Conservation (phyloP, 148 eudicot species). For the Salicornia ramosissima region DNA sequence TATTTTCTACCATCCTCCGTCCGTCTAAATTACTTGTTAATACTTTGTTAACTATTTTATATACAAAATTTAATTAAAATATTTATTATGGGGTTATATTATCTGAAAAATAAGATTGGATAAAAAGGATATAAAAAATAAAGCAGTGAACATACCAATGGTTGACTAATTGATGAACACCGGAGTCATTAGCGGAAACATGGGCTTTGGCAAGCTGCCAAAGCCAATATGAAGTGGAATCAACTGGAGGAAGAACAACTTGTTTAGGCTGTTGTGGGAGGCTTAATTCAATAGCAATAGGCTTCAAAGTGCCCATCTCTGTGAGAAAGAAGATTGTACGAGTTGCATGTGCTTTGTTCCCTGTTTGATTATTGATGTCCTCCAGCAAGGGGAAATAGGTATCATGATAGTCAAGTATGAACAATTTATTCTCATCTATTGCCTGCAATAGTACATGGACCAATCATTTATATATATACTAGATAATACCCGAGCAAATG, state of each 20-base stretch:
- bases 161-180: constrained; percentile 57
- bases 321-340: constrained; percentile 33
- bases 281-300: constrained; percentile 34
- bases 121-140: too few relatives aligned
- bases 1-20: too few relatives aligned
- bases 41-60: too few relatives aligned
- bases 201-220: constrained; percentile 78
- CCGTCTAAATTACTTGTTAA: too few relatives aligned
- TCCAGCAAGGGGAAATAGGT: constrained; percentile 18
- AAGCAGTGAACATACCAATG: constrained; percentile 59
- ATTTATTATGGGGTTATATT: too few relatives aligned
- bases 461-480: background rate
- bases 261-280: constrained; percentile 44
- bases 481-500: too few relatives aligned
- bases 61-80: too few relatives aligned
- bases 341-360: constrained; percentile 27
- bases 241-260: constrained; percentile 37
- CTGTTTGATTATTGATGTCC: constrained; percentile 17
- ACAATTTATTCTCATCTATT: constrained; percentile 25
- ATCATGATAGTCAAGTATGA: constrained; percentile 37
- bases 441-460: constrained; percentile 18
- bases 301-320: constrained; percentile 18
- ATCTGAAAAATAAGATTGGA: too few relatives aligned
- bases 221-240: constrained; percentile 56
- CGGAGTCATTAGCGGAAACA: constrained; percentile 66